Evolutionary conservation across 192 early-diverging fungal genomes (phyloP), one percentile per base, ranked within the genome.

Genomic region (Allomyces arbusculus): DNA sequence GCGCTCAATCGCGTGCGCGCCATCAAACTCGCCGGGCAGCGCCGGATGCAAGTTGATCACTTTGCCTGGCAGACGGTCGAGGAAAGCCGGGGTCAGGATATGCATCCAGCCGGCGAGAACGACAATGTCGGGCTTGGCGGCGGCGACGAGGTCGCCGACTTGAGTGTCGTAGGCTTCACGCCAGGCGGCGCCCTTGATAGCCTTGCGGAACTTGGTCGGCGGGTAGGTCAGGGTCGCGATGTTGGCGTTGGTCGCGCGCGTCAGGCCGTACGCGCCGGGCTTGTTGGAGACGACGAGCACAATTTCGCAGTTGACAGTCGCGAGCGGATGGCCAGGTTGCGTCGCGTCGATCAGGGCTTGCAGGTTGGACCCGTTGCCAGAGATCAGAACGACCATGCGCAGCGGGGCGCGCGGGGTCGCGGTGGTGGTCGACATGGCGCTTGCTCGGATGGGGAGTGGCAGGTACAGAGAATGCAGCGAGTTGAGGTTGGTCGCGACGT

Each of bases 81-180:
- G 70, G 68, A 97, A 99, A 24, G 80, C 78, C 7, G 90, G 77
- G 14, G 89, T 90, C 40, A 99, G 80, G 68, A 99, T 99, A 73
- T 95, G 96, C 96, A 99, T 99, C 80, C 85, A 99, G 44, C 96
- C 96, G 9, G 94, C 96, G 25, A 99, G 81, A 16, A 99, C 87
- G 7, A 96, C 75, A 45, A 95, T 77, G 69, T 94, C 90, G 2
- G 91, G 91, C 24, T 72, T 69, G 61, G 79, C 76, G 19, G 77
- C 64, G 2, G 68, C 68, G 65, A 91, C 86, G 64, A 77, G 69
- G 43, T 80, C 73, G 33, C 91, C 94, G 50, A 97, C 79, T 19
- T 90, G 87, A 24, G 80, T 63, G 75, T 99, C 96, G 73, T 87
- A 99, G 62, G 97, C 88, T 20, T 80, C 79, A 24, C 96, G 87